Conservation (phyloP, 331 rosid species). For the Dryas integrifolia region DNA sequence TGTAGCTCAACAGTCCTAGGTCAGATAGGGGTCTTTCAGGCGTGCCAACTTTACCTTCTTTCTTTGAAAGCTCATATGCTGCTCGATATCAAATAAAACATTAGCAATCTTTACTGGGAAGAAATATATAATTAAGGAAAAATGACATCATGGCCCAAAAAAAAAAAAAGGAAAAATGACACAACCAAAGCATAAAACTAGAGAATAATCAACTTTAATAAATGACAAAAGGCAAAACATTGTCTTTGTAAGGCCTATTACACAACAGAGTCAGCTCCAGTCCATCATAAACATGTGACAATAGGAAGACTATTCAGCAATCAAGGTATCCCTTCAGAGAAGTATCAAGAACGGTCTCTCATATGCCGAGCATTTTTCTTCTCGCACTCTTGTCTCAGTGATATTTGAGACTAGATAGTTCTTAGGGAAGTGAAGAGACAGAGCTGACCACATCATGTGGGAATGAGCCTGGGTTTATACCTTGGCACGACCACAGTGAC, state of each 20-base stretch:
- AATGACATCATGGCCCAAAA: neutral
- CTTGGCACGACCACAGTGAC: neutral
- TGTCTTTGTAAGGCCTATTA: neutral
- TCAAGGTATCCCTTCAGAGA: no score
- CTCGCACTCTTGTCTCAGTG: neutral
- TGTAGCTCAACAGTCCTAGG: constrained; percentile 88
- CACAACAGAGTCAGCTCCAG: neutral
- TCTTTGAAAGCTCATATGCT: constrained; percentile 98
- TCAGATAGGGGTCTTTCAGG: constrained; percentile 99
- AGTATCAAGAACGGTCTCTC: no score
- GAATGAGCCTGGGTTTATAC: neutral
- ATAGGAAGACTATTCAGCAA: no score
- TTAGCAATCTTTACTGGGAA: constrained; percentile 8
- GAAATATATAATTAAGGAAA: constrained; percentile 10
- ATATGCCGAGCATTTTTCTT: no score
- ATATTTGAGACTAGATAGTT: neutral
- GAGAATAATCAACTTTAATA: neutral
- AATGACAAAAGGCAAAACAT: neutral
- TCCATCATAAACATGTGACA: neutral
- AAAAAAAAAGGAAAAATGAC: neutral
- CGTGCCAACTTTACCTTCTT: constrained; percentile 96
- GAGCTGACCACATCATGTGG: neutral
- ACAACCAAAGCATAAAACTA: constrained; percentile 1
- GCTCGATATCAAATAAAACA: constrained; percentile 39
- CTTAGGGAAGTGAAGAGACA: neutral